phyloP scores from a whole-genome alignment of 2,329 filamentous ascomycete genomes.

The Fusarium sp. region DNA sequence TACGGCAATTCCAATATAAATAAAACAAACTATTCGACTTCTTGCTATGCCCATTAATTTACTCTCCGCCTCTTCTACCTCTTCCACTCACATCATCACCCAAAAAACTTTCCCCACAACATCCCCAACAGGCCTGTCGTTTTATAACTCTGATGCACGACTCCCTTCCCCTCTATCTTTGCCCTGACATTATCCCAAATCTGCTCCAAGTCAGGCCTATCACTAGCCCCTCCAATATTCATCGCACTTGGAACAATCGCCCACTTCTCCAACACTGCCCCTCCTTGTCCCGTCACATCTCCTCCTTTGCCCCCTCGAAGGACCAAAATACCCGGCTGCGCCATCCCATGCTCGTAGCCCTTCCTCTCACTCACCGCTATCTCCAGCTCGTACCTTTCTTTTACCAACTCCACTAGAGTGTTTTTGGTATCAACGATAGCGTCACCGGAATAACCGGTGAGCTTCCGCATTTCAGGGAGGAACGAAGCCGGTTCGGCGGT shows the following conservation, averaged over 20 bases:
- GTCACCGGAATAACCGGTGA: not conserved
- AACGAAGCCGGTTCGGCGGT: not conserved
- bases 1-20: not conserved
- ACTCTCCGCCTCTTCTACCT: not conserved
- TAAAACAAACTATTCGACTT: rapidly evolving
- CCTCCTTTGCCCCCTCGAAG: not conserved
- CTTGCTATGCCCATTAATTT: not conserved
- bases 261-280: not conserved
- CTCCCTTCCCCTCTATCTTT: not conserved
- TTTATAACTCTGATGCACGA: not conserved
- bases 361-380: not conserved
- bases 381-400: not conserved
- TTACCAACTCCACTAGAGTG: not conserved
- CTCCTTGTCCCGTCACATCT: not conserved
- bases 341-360: not conserved
- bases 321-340: not conserved
- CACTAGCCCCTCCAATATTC: not conserved
- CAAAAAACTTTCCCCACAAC: not conserved
- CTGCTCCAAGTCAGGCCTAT: not conserved
- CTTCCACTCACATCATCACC: rapidly evolving
- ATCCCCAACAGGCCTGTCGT: not conserved
- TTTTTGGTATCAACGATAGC: not conserved
- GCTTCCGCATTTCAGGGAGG: not conserved
- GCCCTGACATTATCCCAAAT: not conserved
- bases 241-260: not conserved